Evolutionary conservation across 2,329 filamentous ascomycete species (phyloP).

Genomic region (Leptodontidium sp.): DNA sequence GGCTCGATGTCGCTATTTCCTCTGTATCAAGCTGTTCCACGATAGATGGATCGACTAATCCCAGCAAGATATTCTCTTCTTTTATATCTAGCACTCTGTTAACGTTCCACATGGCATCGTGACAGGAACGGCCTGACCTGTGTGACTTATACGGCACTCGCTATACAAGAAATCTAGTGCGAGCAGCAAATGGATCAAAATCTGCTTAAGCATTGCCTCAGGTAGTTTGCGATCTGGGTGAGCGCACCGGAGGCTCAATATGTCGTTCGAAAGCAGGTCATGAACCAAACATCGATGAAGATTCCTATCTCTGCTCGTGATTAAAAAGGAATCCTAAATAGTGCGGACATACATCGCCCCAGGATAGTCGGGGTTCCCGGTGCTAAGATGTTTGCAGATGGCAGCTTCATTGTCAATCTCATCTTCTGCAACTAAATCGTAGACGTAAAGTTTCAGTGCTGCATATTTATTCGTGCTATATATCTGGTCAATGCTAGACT

Average conservation of each 20-base stretch:
- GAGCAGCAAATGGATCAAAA: constrained; percentile 94
- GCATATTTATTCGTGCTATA: constrained; percentile 40
- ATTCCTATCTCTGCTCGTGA: constrained; percentile 37
- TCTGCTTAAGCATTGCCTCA: constrained; percentile 81
- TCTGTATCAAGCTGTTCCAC: constrained; percentile 38
- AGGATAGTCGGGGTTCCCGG: constrained; percentile 36
- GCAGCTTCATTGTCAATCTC: constrained; percentile 38
- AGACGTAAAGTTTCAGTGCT: constrained; percentile 39
- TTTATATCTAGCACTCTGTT: constrained; percentile 38
- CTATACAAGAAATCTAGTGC: constrained; percentile 94
- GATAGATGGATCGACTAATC: constrained; percentile 37
- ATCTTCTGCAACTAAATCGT: constrained; percentile 40
- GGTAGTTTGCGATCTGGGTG: constrained; percentile 31
- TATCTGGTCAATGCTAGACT: constrained; percentile 36
- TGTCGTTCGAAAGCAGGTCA: constrained; percentile 37
- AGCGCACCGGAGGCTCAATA: constrained; percentile 34
- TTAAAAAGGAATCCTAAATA: constrained; percentile 38
- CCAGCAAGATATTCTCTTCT: constrained; percentile 40
- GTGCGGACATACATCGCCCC: constrained; percentile 35
- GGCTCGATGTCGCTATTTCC: constrained; percentile 34
- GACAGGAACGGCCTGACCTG: constrained; percentile 59
- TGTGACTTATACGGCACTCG: constrained; percentile 98
- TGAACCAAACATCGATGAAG: constrained; percentile 40
- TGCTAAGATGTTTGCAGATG: constrained; percentile 40
- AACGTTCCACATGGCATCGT: constrained; percentile 31